Conservation (phyloP, 108 stramenopile genomes). For the Cyclostephanos tholiformis region DNA sequence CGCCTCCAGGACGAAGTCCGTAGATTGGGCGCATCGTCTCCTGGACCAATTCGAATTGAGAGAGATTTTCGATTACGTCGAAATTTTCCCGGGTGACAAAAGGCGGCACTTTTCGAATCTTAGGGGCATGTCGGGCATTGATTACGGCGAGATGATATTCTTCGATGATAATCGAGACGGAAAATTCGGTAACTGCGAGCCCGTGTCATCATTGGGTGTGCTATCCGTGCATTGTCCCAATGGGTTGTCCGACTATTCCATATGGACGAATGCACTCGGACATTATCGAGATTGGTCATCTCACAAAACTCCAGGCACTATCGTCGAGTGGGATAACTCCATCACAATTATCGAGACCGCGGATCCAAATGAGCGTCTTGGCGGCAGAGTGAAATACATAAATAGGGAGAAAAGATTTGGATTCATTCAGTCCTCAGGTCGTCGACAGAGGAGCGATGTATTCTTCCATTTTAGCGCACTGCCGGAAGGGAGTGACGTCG, state of each 20-base stretch:
- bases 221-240: slow-evolving; percentile 67
- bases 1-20: slow-evolving; percentile 73
- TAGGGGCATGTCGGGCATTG: slow-evolving; percentile 31
- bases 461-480: slow-evolving; percentile 74
- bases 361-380: slow-evolving; percentile 24
- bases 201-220: slow-evolving; percentile 70
- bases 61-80: slow-evolving; percentile 60
- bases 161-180: slow-evolving; percentile 71
- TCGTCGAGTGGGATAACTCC: slow-evolving; percentile 62
- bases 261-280: slow-evolving; percentile 57
- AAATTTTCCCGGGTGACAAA: slow-evolving; percentile 81
- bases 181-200: slow-evolving; percentile 72
- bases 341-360: slow-evolving; percentile 30
- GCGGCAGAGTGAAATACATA: slow-evolving; percentile 57
- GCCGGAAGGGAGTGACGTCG: slow-evolving; percentile 34
- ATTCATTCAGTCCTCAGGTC: slow-evolving; percentile 58
- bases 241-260: slow-evolving; percentile 52
- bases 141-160: slow-evolving; percentile 57
- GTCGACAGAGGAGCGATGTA: slow-evolving; percentile 47
- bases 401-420: slow-evolving; percentile 64
- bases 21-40: slow-evolving; percentile 70
- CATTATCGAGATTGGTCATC: slow-evolving; percentile 54
- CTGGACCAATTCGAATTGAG: slow-evolving; percentile 59
- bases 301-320: slow-evolving; percentile 57
- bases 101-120: slow-evolving; percentile 53